Conservation (phyloP, 108 stramenopile genomes). For the Cyclotella atomus region DNA sequence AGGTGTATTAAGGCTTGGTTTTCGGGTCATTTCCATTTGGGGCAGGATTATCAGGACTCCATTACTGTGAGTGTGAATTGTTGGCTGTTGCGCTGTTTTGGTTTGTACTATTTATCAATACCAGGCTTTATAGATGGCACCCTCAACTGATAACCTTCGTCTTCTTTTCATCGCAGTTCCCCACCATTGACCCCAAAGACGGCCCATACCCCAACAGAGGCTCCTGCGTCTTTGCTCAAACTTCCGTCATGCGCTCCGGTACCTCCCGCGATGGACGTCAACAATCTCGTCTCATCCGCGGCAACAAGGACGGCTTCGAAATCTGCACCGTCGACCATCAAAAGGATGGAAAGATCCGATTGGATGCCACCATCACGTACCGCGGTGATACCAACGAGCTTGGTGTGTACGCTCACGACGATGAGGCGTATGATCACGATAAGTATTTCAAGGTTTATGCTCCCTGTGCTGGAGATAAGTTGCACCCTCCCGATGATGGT, state of each 20-base stretch:
- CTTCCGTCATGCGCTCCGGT: slow-evolving; percentile 83
- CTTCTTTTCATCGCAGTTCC: slow-evolving; percentile 47
- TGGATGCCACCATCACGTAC: slow-evolving; percentile 69
- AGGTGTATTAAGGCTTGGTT: slow-evolving; percentile 92
- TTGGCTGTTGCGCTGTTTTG: too few relatives aligned
- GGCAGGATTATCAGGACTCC: slow-evolving; percentile 69
- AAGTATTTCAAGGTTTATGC: slow-evolving; percentile 78
- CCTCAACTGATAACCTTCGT: too few relatives aligned
- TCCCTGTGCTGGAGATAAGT: slow-evolving; percentile 55
- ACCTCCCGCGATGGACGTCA: slow-evolving; percentile 84
- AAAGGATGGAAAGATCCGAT: slow-evolving; percentile 64
- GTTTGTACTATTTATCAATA: too few relatives aligned
- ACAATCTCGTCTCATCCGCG: slow-evolving; percentile 89
- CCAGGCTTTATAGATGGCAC: too few relatives aligned
- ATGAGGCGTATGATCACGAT: slow-evolving; percentile 78
- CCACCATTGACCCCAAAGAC: slow-evolving; percentile 62
- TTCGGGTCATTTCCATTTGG: slow-evolving; percentile 94
- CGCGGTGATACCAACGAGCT: slow-evolving; percentile 56
- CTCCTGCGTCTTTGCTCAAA: slow-evolving; percentile 84
- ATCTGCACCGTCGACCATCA: slow-evolving; percentile 94
- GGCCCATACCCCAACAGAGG: slow-evolving; percentile 80
- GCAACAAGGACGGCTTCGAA: slow-evolving; percentile 82
- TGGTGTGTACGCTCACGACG: slow-evolving; percentile 78
- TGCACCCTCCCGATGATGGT: slow-evolving; percentile 66
- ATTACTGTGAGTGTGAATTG: slow-evolving; percentile 33